Base-by-base conservation (phyloP, 176 grass and related monocot genomes). In the Guadua angustifolia region DNA sequence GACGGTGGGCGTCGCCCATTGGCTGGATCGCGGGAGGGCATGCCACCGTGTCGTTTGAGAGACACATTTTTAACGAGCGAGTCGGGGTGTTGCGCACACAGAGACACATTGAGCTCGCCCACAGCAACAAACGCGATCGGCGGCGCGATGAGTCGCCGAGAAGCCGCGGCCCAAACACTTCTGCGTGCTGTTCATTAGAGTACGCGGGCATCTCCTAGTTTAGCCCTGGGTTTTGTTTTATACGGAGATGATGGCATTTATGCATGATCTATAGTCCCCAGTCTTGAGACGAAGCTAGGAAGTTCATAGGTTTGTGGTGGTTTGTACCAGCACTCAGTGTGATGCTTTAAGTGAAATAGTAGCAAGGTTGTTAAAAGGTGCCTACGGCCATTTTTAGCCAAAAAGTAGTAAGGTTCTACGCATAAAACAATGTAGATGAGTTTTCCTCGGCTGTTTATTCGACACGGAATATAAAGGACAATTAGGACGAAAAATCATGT, bases 51-150 rank as follows among this genome's bases (percentile, higher is more conserved):
- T 25, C 26, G 26, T 49, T 10, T 21, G 35, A 36, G 61, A 51
- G 51, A 24, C 71, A 10, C 42, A 22, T 69, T 52, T 84, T 73
- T 79, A 83, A 81, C 75, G 70, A 18, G 29, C 13, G 69, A n/a
- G n/a, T n/a, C n/a, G n/a, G n/a, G n/a, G n/a, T n/a, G n/a, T n/a
- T n/a, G n/a, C n/a, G n/a, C n/a, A n/a, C n/a, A n/a, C n/a, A n/a
- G n/a, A 84, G 21, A 82, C 88, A 73, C 46, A 51, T 13, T 4
- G 6, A 11, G 58, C 73, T 56, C 74, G 88, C 88, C 59, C 84
- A 83, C 84, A 14, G 74, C 62, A 83, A 78, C 25, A 32, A 21
- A 25, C 1, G 26, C 4, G 18, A 73, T 33, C 3, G 8, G 2
- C 40, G 8, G 68, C 3, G 38, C n/a, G 38, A 32, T 74, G 74